Evolutionary conservation across 768 basidiomycete genomes (phyloP), one percentile per base, ranked within the genome.

Genomic region (Epithele typhae): DNA sequence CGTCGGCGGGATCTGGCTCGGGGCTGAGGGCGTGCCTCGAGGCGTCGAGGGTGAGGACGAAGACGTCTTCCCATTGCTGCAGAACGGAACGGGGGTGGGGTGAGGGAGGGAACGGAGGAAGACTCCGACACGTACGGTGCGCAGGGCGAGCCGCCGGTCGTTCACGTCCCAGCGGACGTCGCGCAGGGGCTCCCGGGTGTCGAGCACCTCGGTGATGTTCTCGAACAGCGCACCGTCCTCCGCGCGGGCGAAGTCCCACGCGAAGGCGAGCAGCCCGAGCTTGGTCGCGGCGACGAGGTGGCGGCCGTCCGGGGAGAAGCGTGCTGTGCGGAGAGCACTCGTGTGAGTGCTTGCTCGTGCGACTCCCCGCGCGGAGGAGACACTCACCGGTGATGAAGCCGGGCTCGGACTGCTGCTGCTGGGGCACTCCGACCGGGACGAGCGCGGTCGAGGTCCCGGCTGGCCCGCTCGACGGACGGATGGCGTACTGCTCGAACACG

Each of bases 281-380:
- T 37, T 48, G 9, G 57, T 57, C 10, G 52, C 55, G 0, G 49
- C 52, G 18, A 54, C 48, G 25, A 61, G 18, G 37, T 59, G 57
- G 9, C 39, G 49, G 9, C 57, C 59, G 22, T 59, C 59, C 8
- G 59, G 55, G 14, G 55, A 59, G 45, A 61, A 57, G 4, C 45
- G 41, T 9, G 55, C 59, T 57, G 43, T 21, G 2, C 3, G n/a
- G 35, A 3, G 2, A 2, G 17, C 6, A n/a, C n/a, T n/a, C n/a
- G n/a, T n/a, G n/a, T n/a, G n/a, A n/a, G n/a, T n/a, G n/a, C n/a
- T n/a, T n/a, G n/a, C n/a, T n/a, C n/a, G n/a, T n/a, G n/a, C n/a
- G 27, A 30, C 7, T 30, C 27, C 27, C 27, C 27, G 27, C 14
- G 8, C 7, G 27, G 7, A 7, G 27, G 7, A 7, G 7, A 30